Conservation (phyloP, 2,329 filamentous ascomycete species). For the Colletotrichum echinochloae region DNA sequence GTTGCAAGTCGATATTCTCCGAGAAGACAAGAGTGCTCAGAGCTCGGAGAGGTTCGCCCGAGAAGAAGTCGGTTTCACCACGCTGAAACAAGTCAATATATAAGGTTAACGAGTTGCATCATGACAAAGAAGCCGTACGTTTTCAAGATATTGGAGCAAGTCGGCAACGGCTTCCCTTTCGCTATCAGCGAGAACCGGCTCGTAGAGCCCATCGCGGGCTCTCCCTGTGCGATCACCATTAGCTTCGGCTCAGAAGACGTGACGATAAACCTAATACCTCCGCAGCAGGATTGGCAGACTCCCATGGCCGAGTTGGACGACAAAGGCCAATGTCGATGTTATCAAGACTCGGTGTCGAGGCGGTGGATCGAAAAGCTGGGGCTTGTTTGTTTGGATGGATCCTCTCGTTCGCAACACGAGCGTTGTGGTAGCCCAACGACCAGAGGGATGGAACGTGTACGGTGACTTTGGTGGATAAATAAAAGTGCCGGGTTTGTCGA, state of each 20-base stretch:
- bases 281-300: constrained; percentile 72
- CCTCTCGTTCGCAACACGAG: constrained; percentile 31
- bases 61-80: constrained; percentile 98
- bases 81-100: constrained; percentile 69
- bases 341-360: constrained; percentile 28
- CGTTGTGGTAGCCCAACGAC: constrained; percentile 28
- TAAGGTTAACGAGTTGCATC: background rate
- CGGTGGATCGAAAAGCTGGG: constrained; percentile 19
- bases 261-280: constrained; percentile 53
- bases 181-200: constrained; percentile 91
- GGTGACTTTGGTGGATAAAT: constrained; percentile 5
- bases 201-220: constrained; percentile 84
- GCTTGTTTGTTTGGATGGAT: constrained; percentile 38
- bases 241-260: constrained; percentile 25
- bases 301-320: constrained; percentile 63
- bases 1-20: constrained; percentile 97
- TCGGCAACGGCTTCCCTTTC: constrained; percentile 98
- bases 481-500: constrained; percentile 14
- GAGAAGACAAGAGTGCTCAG: constrained; percentile 97
- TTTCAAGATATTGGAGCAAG: constrained; percentile 94
- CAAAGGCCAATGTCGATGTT: constrained; percentile 28
- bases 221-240: constrained; percentile 63
- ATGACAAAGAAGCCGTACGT: constrained; percentile 68
- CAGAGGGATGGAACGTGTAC: constrained; percentile 29
- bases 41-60: constrained; percentile 91